A percentile compares a stretch with the other conserved stretches of the same genome.
These are phyloP conservation scores for Capsicum chinense DNA, from an alignment of 257 asterid genomes.

Conservation along the genomic window DNA sequence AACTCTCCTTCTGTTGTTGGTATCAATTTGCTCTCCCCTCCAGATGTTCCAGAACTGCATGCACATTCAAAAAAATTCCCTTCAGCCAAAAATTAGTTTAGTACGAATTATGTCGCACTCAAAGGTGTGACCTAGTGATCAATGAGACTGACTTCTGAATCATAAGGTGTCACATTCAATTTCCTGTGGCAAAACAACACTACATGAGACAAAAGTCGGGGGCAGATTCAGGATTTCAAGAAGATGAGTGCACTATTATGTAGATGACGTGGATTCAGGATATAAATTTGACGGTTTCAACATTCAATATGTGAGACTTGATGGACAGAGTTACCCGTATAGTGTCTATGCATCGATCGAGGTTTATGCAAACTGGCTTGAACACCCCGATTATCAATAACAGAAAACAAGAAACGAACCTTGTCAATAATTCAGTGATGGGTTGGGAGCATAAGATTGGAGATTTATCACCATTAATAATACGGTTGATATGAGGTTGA, in stretches of 20 bases:
- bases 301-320: too few species aligned
- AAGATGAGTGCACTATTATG: too few species aligned
- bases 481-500: background rate
- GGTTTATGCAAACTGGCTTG: background rate
- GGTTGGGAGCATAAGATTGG: background rate
- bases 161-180: background rate
- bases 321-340: too few species aligned
- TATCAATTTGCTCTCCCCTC: conserved; percentile 17
- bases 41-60: background rate
- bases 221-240: background rate
- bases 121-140: too few species aligned
- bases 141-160: too few species aligned
- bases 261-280: background rate
- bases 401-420: background rate
- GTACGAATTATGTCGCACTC: background rate
- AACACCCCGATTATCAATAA: background rate
- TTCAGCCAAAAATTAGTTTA: too few species aligned
- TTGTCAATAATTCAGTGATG: background rate
- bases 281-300: background rate
- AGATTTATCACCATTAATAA: background rate
- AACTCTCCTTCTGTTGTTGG: background rate
- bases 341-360: too few species aligned
- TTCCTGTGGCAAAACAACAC: background rate
- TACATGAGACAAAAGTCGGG: background rate
- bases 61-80: background rate